Evolutionary conservation across 176 grass and related monocot genomes (phyloP).

Genomic region (Hyparrhenia diplandra): DNA sequence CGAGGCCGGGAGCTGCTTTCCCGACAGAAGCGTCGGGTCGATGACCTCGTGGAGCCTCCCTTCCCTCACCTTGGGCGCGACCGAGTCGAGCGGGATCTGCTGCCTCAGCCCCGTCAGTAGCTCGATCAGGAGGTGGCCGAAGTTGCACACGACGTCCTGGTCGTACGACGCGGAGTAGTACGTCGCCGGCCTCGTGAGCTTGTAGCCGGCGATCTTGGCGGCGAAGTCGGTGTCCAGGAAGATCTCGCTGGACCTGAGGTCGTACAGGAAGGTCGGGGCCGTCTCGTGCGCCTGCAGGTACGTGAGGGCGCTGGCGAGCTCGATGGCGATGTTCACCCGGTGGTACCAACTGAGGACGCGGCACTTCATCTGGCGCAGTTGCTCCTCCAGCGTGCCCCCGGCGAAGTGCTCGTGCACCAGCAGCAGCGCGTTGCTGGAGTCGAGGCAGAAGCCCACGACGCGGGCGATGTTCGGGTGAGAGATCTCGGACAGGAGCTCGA

Average conservation of each 20-base stretch:
- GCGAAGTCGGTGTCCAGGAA: conserved; percentile 50
- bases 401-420: conserved; percentile 79
- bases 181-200: conserved; percentile 37
- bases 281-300: conserved; percentile 64
- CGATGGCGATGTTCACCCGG: conserved; percentile 71
- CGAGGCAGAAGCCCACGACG: conserved; percentile 81
- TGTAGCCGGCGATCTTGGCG: conserved; percentile 73
- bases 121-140: conserved; percentile 71
- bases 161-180: conserved; percentile 31
- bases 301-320: conserved; percentile 72
- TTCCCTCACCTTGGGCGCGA: conserved; percentile 62
- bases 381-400: conserved; percentile 76
- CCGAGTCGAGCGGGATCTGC: conserved; percentile 46
- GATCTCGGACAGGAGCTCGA: conserved; percentile 67
- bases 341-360: conserved; percentile 69
- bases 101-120: conserved; percentile 62
- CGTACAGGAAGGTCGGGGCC: conserved; percentile 54
- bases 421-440: conserved; percentile 53
- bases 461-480: conserved; percentile 67
- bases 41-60: conserved; percentile 71
- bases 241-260: conserved; percentile 74
- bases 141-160: conserved; percentile 64
- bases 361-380: conserved; percentile 45
- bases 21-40: conserved; percentile 59
- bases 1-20: conserved; percentile 62